These are phyloP conservation scores for Neurospora sp. DNA, from an alignment of 495 filamentous ascomycete genomes.

Conservation along the genomic window DNA sequence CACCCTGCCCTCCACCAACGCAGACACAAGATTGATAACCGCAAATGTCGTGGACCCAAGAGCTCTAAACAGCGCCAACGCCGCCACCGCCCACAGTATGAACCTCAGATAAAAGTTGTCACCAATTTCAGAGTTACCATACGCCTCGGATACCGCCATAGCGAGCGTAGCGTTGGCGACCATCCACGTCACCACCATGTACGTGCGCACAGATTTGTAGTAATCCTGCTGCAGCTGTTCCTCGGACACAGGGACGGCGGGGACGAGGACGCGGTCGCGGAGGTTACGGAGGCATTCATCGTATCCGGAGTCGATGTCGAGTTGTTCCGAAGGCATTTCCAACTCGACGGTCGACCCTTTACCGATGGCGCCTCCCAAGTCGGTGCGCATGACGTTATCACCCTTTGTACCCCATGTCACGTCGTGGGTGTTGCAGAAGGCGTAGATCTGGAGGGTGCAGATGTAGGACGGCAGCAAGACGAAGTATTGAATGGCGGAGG, in stretches of 20 bases:
- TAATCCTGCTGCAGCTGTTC: conserved; percentile 93
- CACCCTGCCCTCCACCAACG: conserved; percentile 75
- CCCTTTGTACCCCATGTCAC: conserved; percentile 99
- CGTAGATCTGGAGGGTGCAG: conserved; percentile 95
- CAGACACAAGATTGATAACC: conserved; percentile 71
- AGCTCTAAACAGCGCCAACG: conserved; percentile 72
- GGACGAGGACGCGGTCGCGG: conserved; percentile 81
- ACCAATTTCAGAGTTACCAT: conserved; percentile 55
- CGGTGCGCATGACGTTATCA: conserved; percentile 86
- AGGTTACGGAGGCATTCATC: conserved; percentile 96
- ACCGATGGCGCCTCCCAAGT: conserved; percentile 74
- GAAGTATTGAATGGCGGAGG: conserved; percentile 87
- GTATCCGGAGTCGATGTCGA: conserved; percentile 97
- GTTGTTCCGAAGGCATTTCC: conserved; percentile 95
- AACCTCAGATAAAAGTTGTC: conserved; percentile 87
- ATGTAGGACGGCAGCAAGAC: conserved; percentile 86
- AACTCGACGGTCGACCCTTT: conserved; percentile 68
- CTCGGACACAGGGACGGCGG: conserved; percentile 50
- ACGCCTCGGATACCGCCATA: conserved; percentile 89
- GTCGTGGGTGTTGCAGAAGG: conserved; percentile 99
- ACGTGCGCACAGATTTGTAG: conserved; percentile 93
- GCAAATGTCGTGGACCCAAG: conserved; percentile 74
- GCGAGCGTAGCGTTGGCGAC: conserved; percentile 80
- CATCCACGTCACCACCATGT: conserved; percentile 98
- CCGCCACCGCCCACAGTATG: conserved; percentile 87